Evolutionary conservation across 169 alveolate genomes (phyloP).

Genomic region (Babesia caballi): DNA sequence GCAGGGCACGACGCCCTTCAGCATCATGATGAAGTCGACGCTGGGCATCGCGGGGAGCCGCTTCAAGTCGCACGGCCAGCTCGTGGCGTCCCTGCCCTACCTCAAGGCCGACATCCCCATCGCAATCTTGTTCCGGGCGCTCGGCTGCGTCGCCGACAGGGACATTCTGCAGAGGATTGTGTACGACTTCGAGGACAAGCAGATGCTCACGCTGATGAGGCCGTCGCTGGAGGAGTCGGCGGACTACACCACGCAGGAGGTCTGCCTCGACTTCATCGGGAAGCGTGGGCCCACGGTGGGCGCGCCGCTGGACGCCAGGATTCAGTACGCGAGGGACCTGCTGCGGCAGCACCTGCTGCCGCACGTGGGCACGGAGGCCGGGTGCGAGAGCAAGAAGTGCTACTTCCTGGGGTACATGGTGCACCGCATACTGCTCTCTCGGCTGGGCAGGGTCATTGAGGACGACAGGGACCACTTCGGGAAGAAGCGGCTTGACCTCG

Average conservation of each 20-base stretch:
- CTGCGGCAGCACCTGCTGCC: conserved; percentile 96
- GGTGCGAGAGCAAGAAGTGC: conserved; percentile 93
- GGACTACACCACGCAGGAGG: conserved; percentile 90
- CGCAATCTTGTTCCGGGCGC: conserved; percentile 95
- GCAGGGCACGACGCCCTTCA: conserved; percentile 92
- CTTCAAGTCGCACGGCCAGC: conserved; percentile 83
- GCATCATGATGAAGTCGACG: conserved; percentile 81
- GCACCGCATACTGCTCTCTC: conserved; percentile 92
- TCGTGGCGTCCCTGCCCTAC: conserved; percentile 95
- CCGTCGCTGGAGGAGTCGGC: conserved; percentile 94
- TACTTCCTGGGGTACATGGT: conserved; percentile 99
- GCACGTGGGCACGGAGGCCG: conserved; percentile 94
- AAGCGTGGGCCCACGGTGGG: conserved; percentile 95
- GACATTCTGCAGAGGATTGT: conserved; percentile 86
- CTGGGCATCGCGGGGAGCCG: conserved; percentile 72
- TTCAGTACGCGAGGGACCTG: conserved; percentile 92
- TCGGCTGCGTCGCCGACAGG: conserved; percentile 90
- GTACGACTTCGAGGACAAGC: conserved; percentile 93
- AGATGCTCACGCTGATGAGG: conserved; percentile 93
- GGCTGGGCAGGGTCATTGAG: conserved; percentile 94
- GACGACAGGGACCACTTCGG: conserved; percentile 99
- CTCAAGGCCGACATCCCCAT: conserved; percentile 95
- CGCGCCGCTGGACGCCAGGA: conserved; percentile 86
- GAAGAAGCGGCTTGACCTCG: conserved; percentile 98
- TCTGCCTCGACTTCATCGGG: conserved; percentile 87